Evolutionary conservation across 352 stramenopile species (phyloP).

Genomic region (Globisporangium heterothallicum): DNA sequence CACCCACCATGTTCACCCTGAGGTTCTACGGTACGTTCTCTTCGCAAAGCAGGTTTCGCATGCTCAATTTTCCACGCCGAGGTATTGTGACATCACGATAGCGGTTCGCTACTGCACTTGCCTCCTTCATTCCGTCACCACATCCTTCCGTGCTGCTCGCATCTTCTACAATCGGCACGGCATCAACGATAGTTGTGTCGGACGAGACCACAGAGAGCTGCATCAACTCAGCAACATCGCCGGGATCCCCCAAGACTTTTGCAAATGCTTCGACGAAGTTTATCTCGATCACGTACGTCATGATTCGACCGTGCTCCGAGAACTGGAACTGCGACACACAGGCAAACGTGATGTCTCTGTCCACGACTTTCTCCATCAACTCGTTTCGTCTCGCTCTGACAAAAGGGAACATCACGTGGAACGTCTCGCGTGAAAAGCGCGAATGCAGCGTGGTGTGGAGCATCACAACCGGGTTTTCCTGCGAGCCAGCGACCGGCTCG

Average conservation of each 20-base stretch:
- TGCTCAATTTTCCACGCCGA: too few relatives aligned
- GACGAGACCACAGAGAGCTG: background rate
- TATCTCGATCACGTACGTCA: slow-evolving; percentile 11
- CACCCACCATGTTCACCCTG: too few relatives aligned
- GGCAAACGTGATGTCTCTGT: slow-evolving; percentile 15
- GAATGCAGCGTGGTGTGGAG: background rate
- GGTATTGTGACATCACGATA: too few relatives aligned
- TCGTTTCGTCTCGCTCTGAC: slow-evolving; percentile 6
- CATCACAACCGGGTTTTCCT: slow-evolving; percentile 3
- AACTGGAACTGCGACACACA: slow-evolving; percentile 17
- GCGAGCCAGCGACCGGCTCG: background rate
- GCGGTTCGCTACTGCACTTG: too few relatives aligned
- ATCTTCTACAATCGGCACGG: too few relatives aligned
- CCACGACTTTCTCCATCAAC: slow-evolving; percentile 15
- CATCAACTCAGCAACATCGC: slow-evolving; percentile 5
- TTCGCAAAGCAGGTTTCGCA: too few relatives aligned
- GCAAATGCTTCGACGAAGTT: slow-evolving; percentile 18
- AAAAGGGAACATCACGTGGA: slow-evolving; percentile 22
- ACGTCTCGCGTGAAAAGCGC: slow-evolving; percentile 2
- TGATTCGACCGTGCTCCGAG: slow-evolving; percentile 12
- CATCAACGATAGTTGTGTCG: background rate
- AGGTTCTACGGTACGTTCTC: too few relatives aligned
- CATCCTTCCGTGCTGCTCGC: too few relatives aligned
- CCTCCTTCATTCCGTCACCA: too few relatives aligned
- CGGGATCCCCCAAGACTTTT: slow-evolving; percentile 1